Conservation (phyloP, 768 basidiomycete genomes). For the Termitomyces bulborhizus region DNA sequence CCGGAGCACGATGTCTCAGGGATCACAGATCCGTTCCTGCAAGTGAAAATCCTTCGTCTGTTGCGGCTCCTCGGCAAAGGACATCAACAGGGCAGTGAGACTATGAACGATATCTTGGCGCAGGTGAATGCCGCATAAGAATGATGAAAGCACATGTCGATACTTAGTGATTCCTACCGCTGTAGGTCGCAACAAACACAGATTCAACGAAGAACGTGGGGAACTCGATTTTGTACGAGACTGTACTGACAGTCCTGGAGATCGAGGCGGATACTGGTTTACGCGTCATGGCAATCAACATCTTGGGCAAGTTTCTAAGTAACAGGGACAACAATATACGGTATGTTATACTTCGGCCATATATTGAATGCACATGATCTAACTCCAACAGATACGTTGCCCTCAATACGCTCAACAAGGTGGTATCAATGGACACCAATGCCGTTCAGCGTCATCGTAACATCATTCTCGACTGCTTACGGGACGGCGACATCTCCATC, state of each 20-base stretch:
- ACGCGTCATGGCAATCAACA: constrained; percentile 99
- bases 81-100: constrained; percentile 83
- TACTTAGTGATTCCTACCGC: background rate
- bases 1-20: constrained; percentile 99
- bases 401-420: constrained; percentile 96
- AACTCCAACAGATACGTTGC: constrained; percentile 79
- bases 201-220: constrained; percentile 98
- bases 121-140: constrained; percentile 46
- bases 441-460: constrained; percentile 97
- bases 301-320: constrained; percentile 94
- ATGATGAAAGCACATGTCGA: background rate
- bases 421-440: constrained; percentile 95
- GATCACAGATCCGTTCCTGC: constrained; percentile 94
- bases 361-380: background rate
- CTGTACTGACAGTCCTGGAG: constrained; percentile 91
- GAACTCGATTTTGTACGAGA: constrained; percentile 96
- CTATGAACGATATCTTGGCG: constrained; percentile 97
- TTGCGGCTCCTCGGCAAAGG: constrained; percentile 84
- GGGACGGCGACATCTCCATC: constrained; percentile 99
- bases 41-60: constrained; percentile 88
- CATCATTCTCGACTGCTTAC: constrained; percentile 96
- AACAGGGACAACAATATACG: constrained; percentile 99
- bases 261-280: constrained; percentile 96
- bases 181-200: constrained; percentile 96
- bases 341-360: constrained; percentile 35